Evolutionary conservation across 2,329 filamentous ascomycete genomes (phyloP).

Genomic region (Aureobasidium sp.): DNA sequence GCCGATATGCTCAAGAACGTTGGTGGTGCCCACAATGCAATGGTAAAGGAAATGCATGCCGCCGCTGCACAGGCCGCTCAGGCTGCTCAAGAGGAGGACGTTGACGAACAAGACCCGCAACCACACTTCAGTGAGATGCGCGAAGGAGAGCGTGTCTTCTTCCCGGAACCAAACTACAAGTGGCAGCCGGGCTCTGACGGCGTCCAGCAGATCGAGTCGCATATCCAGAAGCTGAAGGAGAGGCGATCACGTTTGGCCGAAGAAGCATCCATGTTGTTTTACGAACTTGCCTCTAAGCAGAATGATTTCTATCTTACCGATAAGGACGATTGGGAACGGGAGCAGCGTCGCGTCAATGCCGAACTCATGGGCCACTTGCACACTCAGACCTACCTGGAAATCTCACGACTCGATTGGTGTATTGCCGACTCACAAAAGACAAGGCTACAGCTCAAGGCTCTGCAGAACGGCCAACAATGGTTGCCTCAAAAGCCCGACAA

Average conservation of each 20-base stretch:
- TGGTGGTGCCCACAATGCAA: not conserved
- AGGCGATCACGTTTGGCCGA: constrained; percentile 6
- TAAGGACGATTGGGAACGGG: not conserved
- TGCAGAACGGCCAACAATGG: constrained; percentile 15
- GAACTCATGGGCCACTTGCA: constrained; percentile 19
- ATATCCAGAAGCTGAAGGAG: constrained; percentile 14
- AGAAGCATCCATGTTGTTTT: constrained; percentile 20
- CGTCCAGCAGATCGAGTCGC: constrained; percentile 16
- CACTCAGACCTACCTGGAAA: constrained; percentile 18
- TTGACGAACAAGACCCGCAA: constrained; percentile 17
- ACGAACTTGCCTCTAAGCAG: constrained; percentile 19
- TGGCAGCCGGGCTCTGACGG: constrained; percentile 13
- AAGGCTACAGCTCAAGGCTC: constrained; percentile 18
- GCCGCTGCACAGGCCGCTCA: not conserved
- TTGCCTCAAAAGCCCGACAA: not conserved
- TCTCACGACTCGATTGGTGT: constrained; percentile 20
- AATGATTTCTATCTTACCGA: constrained; percentile 15
- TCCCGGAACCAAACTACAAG: constrained; percentile 18
- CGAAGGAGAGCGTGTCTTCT: constrained; percentile 18
- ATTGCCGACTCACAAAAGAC: constrained; percentile 22
- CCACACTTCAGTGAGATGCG: constrained; percentile 18
- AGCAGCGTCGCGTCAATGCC: constrained; percentile 11
- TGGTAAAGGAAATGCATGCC: not conserved
- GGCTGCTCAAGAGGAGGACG: not conserved
- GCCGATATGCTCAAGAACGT: constrained; percentile 2